These are phyloP conservation scores for Ananas comosus DNA, from an alignment of 176 grass and related monocot species.

Conservation along the genomic window DNA sequence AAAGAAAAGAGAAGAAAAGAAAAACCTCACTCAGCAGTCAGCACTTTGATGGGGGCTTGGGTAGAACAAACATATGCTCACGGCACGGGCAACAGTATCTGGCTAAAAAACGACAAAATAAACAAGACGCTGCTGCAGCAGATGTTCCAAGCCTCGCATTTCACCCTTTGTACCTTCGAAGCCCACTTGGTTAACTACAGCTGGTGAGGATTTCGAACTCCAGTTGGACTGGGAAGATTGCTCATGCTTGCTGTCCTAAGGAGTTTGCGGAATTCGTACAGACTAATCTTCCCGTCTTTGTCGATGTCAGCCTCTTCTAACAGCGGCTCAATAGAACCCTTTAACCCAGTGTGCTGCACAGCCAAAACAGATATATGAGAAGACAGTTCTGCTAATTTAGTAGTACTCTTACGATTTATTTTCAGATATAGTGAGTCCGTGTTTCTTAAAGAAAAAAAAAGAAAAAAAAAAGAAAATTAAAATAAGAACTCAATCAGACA, in stretches of 20 bases:
- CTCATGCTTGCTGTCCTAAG: constrained; percentile 87
- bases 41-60: too few relatives aligned
- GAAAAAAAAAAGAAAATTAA: constrained; percentile 1
- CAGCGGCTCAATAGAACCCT: constrained; percentile 75
- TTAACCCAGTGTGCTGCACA: constrained; percentile 68
- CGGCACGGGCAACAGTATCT: too few relatives aligned
- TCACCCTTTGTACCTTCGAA: constrained; percentile 5
- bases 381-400: neutral
- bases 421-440: constrained; percentile 3
- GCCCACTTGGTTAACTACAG: neutral
- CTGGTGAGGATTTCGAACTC: constrained; percentile 21
- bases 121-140: too few relatives aligned
- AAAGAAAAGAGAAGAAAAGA: constrained; percentile 7
- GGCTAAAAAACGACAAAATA: too few relatives aligned
- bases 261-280: constrained; percentile 76
- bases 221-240: constrained; percentile 68
- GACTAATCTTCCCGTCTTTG: constrained; percentile 84
- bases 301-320: constrained; percentile 83
- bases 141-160: too few relatives aligned
- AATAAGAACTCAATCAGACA: neutral
- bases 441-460: constrained; percentile 6
- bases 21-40: too few relatives aligned
- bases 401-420: neutral
- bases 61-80: too few relatives aligned
- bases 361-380: constrained; percentile 29